Conservation (phyloP, 345 rosid species). For the Turritis glabra region DNA sequence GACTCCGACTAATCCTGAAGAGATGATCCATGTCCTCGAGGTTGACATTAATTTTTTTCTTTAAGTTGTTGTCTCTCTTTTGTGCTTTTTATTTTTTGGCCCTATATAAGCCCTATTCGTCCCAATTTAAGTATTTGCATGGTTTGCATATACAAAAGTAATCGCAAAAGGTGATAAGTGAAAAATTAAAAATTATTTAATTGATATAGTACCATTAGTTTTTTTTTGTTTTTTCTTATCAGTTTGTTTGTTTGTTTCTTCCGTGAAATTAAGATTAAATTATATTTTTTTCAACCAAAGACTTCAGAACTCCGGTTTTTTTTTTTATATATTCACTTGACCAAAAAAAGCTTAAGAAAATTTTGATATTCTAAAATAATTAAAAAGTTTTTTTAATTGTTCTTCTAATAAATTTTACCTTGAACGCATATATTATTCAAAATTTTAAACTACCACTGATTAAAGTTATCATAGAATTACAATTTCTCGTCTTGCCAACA, state of each 20-base stretch:
- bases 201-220: background rate
- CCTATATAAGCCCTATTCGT: background rate
- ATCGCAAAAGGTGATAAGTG: background rate
- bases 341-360: no score
- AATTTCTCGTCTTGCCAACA: background rate
- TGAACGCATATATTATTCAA: background rate
- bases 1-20: conserved; percentile 39
- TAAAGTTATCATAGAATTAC: background rate
- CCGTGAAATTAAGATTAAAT: no score
- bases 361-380: background rate
- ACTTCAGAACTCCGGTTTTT: no score
- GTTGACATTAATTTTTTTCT: conserved; percentile 8
- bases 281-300: no score
- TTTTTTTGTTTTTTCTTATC: background rate
- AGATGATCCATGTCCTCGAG: conserved; percentile 33
- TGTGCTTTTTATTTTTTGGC: background rate
- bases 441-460: background rate
- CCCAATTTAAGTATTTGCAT: background rate
- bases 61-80: background rate
- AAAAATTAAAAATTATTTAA: background rate
- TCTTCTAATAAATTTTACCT: background rate
- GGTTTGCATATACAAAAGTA: background rate
- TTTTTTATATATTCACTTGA: no score
- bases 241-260: background rate
- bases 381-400: no score